These are phyloP conservation scores for Aspergillus transmontanensis DNA, from an alignment of 2,329 filamentous ascomycete genomes.

Conservation along the genomic window DNA sequence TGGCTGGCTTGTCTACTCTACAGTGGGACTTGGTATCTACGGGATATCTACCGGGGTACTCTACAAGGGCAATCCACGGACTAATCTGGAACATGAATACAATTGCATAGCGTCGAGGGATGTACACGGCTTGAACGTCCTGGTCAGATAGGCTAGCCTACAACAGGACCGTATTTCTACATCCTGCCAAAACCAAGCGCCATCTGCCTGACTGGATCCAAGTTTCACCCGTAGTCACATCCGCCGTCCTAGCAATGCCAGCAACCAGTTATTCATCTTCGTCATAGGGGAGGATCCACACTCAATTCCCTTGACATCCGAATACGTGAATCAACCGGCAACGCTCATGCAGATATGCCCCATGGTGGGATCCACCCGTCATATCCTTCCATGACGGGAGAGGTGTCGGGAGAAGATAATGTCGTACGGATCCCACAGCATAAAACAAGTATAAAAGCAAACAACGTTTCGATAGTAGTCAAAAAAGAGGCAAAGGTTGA, in stretches of 20 bases:
- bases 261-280: constrained; percentile 16
- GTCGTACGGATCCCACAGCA: constrained; percentile 35
- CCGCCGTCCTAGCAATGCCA: constrained; percentile 16
- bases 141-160: background rate
- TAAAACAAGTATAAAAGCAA: constrained; percentile 30
- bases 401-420: constrained; percentile 19
- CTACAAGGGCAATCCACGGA: constrained; percentile 3
- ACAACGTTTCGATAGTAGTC: constrained; percentile 48
- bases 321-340: constrained; percentile 18
- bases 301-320: constrained; percentile 12
- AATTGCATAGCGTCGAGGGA: constrained; percentile 8
- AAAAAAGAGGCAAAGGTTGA: constrained; percentile 31
- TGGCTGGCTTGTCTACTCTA: background rate
- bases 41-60: background rate
- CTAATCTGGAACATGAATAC: constrained; percentile 4
- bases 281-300: constrained; percentile 13
- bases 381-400: constrained; percentile 8
- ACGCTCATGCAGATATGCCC: constrained; percentile 16
- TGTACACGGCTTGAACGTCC: constrained; percentile 6
- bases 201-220: constrained; percentile 2
- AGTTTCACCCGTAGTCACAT: constrained; percentile 11
- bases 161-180: constrained; percentile 6
- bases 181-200: background rate
- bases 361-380: constrained; percentile 12
- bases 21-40: background rate